Percentiles rank a stretch among this genome's conserved stretches.
Evolutionary conservation across 306 rosid genomes (phyloP).

Genomic region (Macrotyloma uniflorum): DNA sequence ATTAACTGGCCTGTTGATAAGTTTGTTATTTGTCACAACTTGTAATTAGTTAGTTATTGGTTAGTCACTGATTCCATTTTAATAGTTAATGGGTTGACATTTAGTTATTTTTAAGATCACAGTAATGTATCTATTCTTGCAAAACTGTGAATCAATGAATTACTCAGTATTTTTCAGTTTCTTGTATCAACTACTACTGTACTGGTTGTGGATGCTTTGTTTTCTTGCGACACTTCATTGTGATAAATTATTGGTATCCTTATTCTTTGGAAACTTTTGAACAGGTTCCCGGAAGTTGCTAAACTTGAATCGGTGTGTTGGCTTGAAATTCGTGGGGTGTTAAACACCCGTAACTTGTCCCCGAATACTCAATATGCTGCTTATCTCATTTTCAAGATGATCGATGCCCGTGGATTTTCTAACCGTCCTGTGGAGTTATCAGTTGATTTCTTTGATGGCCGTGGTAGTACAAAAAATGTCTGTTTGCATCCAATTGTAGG

Average conservation of each 20-base stretch:
- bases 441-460: constrained; percentile 32
- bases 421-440: constrained; percentile 46
- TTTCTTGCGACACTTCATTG: not conserved
- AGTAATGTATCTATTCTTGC: not conserved
- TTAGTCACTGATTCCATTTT: not conserved
- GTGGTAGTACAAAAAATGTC: constrained; percentile 19
- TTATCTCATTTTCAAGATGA: constrained; percentile 60
- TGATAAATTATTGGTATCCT: not conserved
- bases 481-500: constrained; percentile 25
- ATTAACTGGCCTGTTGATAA: not conserved
- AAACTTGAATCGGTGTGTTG: constrained; percentile 60
- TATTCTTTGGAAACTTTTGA: not conserved
- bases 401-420: constrained; percentile 37
- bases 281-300: constrained; percentile 69
- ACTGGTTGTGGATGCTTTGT: not conserved
- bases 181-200: not conserved
- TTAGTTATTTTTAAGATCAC: not conserved
- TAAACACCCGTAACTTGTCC: constrained; percentile 50
- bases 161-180: not conserved
- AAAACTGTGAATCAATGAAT: not conserved
- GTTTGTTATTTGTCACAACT: not conserved
- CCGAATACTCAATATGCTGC: constrained; percentile 57
- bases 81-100: not conserved
- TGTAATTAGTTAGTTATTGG: not conserved
- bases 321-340: constrained; percentile 67